Percentiles rank a stretch among this genome's conserved stretches.
These are phyloP conservation scores for Populus hybrid DNA, from an alignment of 441 rosid genomes.

Conservation along the genomic window DNA sequence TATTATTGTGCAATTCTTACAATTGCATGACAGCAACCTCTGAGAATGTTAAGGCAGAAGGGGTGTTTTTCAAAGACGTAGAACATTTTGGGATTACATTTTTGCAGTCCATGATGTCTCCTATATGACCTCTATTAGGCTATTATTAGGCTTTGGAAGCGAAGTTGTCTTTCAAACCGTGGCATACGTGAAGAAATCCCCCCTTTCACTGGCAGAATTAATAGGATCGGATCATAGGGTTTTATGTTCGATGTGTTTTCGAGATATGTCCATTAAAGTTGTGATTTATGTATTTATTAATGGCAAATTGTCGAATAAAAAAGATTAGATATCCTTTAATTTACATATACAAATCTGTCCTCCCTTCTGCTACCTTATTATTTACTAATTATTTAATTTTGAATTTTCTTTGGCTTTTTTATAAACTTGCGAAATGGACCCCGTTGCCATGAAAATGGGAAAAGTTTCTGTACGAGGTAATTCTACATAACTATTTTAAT, in stretches of 20 bases:
- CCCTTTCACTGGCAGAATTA: slow-evolving; percentile 23
- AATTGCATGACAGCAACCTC: not conserved
- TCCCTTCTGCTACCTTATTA: not conserved
- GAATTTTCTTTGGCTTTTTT: not conserved
- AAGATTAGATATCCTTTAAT: not conserved
- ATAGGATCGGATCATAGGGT: slow-evolving; percentile 8
- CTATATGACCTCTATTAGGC: not conserved
- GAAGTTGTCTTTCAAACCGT: slow-evolving; percentile 33
- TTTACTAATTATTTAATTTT: not conserved
- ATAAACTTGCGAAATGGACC: slow-evolving; percentile 41
- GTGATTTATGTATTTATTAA: not conserved
- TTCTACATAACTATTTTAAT: slow-evolving; percentile 31
- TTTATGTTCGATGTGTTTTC: not conserved
- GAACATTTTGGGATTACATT: not conserved
- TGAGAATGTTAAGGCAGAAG: not conserved
- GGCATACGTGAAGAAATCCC: slow-evolving; percentile 17
- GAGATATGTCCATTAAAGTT: slow-evolving; percentile 15
- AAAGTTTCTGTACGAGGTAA: slow-evolving; percentile 28
- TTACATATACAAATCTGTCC: not conserved
- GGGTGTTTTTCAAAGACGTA: not conserved
- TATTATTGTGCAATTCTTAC: too few relatives aligned
- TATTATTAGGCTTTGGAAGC: not conserved
- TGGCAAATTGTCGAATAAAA: not conserved
- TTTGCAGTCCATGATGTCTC: not conserved
- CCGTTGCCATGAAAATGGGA: slow-evolving; percentile 21